phyloP scores from a whole-genome alignment of 2,329 filamentous ascomycete genomes.

The Fusarium clavum region DNA sequence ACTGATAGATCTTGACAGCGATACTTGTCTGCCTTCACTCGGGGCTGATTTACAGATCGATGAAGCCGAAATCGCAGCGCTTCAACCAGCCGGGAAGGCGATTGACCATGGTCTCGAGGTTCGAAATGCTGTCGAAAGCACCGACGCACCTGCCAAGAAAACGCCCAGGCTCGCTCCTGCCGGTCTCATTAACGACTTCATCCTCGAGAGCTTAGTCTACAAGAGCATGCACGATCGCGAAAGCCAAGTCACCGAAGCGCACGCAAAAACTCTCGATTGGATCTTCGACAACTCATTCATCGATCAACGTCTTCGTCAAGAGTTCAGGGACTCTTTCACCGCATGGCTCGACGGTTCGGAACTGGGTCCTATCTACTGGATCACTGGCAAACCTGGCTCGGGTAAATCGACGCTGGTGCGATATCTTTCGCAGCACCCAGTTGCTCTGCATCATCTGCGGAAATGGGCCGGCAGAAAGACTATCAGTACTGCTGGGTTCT shows the following conservation, averaged over 20 bases:
- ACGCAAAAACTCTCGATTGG: constrained; percentile 53
- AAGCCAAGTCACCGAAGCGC: constrained; percentile 47
- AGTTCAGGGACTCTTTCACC: constrained; percentile 3
- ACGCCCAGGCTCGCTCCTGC: constrained; percentile 22
- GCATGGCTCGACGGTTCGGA: neutral
- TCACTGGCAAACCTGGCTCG: constrained; percentile 50
- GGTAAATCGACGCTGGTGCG: constrained; percentile 62
- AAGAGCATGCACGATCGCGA: constrained; percentile 50
- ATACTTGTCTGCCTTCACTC: neutral
- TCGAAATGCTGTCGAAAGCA: neutral
- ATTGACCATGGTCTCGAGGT: neutral
- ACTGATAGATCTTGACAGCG: neutral
- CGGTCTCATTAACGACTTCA: constrained; percentile 47
- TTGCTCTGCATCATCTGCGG: constrained; percentile 25
- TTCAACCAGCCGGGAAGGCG: neutral
- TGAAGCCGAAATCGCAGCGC: neutral
- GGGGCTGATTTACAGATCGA: neutral
- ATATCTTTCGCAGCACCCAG: constrained; percentile 48
- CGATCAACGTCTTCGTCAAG: neutral
- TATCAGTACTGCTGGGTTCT: constrained; percentile 54
- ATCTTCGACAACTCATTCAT: constrained; percentile 44
- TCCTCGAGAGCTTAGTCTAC: constrained; percentile 49
- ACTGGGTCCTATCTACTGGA: constrained; percentile 7
- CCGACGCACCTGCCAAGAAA: neutral
- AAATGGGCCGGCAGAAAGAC: constrained; percentile 46